A percentile compares a stretch with the other conserved stretches of the same genome.
Conservation (phyloP, 805 yeast genomes). For the Cyberlindnera petersonii region DNA sequence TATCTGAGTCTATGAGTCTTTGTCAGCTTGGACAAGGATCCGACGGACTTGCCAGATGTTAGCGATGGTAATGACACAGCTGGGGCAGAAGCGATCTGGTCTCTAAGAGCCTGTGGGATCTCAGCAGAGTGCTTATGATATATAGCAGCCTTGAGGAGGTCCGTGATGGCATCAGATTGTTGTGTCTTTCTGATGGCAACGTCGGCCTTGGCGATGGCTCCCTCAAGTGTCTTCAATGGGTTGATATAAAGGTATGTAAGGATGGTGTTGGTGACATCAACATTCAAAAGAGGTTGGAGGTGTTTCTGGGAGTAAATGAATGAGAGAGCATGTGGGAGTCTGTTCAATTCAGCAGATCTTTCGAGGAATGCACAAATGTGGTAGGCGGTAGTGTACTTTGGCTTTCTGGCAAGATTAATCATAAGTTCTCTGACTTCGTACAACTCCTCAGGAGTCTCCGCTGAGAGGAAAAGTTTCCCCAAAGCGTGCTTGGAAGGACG, state of each 20-base stretch:
- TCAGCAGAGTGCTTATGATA: constrained; percentile 11
- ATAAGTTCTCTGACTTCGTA: constrained; percentile 15
- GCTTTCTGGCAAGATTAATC: constrained; percentile 19
- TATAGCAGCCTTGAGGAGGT: constrained; percentile 19
- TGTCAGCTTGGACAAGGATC: constrained; percentile 8
- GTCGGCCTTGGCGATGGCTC: constrained; percentile 13
- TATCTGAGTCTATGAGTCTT: constrained; percentile 22
- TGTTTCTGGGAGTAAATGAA: constrained; percentile 19
- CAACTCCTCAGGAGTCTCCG: constrained; percentile 20
- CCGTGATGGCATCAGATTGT: constrained; percentile 13
- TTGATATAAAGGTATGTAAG: constrained; percentile 23
- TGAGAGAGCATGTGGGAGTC: constrained; percentile 23
- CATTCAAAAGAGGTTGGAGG: constrained; percentile 11
- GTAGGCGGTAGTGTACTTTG: constrained; percentile 19
- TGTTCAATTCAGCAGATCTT: constrained; percentile 22
- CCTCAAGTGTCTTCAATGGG: constrained; percentile 16
- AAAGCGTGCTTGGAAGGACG: constrained; percentile 29
- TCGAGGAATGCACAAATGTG: constrained; percentile 22
- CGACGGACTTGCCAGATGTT: constrained; percentile 8
- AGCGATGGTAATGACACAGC: constrained; percentile 13
- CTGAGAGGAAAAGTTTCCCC: constrained; percentile 24
- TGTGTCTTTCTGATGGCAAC: constrained; percentile 15
- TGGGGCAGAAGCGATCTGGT: constrained; percentile 6
- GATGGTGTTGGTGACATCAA: constrained; percentile 20
- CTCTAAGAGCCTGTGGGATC: constrained; percentile 13